Percentiles rank a stretch among this genome's conserved stretches.
Evolutionary conservation across 2,329 filamentous ascomycete species (phyloP).

Genomic region (Stachybotrys echinatus): DNA sequence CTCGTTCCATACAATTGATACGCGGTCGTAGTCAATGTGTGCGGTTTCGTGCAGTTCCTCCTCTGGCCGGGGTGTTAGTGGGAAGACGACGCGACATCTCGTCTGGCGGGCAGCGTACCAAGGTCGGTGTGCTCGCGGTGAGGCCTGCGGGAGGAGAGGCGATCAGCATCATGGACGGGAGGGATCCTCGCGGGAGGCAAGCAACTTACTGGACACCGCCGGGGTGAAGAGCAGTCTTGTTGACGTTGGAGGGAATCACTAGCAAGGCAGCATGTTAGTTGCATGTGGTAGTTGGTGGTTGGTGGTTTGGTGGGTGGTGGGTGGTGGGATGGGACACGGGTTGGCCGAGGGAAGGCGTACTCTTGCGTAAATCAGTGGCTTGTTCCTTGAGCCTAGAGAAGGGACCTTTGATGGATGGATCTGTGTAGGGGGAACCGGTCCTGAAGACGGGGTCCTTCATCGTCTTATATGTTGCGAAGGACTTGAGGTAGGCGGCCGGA

Average conservation of each 20-base stretch:
- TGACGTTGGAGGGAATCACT: constrained; percentile 62
- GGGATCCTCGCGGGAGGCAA: not conserved
- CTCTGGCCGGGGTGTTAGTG: constrained; percentile 39
- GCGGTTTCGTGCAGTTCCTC: constrained; percentile 96
- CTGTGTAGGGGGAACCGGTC: constrained; percentile 30
- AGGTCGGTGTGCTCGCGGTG: constrained; percentile 89
- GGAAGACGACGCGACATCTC: constrained; percentile 4
- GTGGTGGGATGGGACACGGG: no score
- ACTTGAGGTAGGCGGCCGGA: not conserved
- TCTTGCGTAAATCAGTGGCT: constrained; percentile 35
- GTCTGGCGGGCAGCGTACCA: constrained; percentile 37
- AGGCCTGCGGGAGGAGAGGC: constrained; percentile 49
- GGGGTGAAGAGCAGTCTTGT: constrained; percentile 90
- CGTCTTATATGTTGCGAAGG: constrained; percentile 11
- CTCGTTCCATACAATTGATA: constrained; percentile 74
- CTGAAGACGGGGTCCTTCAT: constrained; percentile 35
- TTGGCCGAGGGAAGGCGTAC: constrained; percentile 23
- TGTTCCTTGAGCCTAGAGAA: constrained; percentile 30
- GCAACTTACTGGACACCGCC: constrained; percentile 79
- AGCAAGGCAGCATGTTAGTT: constrained; percentile 10
- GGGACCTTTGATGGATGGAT: constrained; percentile 33
- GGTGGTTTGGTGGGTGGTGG: no score
- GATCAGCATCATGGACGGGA: constrained; percentile 7
- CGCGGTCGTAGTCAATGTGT: constrained; percentile 98
- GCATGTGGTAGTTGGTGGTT: not conserved